Percentiles rank a stretch among this genome's conserved stretches.
Conservation (phyloP, 192 early-diverging fungal genomes). For the Cetraspora pellucida region DNA sequence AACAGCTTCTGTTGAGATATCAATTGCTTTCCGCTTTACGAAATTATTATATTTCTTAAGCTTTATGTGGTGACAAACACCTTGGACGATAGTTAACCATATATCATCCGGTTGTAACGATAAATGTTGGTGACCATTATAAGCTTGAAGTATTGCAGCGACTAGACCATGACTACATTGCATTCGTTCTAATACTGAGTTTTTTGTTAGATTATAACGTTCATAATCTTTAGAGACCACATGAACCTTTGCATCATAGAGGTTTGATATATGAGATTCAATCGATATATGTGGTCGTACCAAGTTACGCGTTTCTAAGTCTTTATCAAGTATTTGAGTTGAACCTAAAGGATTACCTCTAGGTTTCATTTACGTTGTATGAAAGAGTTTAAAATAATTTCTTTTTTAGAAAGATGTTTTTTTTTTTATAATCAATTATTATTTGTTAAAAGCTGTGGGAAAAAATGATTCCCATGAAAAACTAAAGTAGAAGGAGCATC, state of each 20-base stretch:
- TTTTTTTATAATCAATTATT: too few species aligned
- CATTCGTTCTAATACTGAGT: background rate
- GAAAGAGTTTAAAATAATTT: too few species aligned
- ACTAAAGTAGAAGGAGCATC: too few species aligned
- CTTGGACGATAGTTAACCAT: slow-evolving; percentile 29
- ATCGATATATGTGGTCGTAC: background rate
- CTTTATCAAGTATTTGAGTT: slow-evolving; percentile 2
- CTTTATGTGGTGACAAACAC: slow-evolving; percentile 20
- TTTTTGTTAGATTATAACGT: too few species aligned
- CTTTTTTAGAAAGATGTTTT: too few species aligned
- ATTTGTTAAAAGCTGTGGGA: too few species aligned
- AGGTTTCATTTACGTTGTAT: too few species aligned
- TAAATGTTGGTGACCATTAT: slow-evolving; percentile 23
- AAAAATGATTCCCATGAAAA: too few species aligned
- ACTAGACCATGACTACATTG: slow-evolving; percentile 20
- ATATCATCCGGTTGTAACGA: slow-evolving; percentile 1
- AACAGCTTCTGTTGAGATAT: background rate
- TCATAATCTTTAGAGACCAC: background rate
- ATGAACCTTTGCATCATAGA: background rate
- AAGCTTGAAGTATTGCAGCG: slow-evolving; percentile 9
- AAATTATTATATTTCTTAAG: background rate
- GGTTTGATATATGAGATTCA: background rate
- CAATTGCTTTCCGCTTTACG: background rate
- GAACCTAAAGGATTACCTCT: too few species aligned
- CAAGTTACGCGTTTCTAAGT: background rate